Conservation (phyloP, 225 moss, liverwort and hornwort species). For the Climacium dendroides region DNA sequence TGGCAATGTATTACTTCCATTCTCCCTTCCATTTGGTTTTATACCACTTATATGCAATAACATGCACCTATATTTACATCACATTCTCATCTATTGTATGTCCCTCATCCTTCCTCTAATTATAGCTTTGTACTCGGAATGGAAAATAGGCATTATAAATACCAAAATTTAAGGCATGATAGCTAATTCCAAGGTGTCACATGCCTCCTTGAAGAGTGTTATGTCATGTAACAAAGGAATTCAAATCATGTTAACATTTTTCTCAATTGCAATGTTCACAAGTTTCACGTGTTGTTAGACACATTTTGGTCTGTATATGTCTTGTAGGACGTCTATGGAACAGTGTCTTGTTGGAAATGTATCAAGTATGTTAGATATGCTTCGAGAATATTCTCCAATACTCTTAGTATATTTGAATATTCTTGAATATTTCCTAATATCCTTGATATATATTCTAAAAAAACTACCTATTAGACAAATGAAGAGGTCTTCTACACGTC, state of each 20-base stretch:
- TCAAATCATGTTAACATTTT: not conserved
- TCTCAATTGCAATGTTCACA: not conserved
- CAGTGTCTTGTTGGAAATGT: rapidly evolving
- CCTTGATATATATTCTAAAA: not conserved
- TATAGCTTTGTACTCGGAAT: not conserved
- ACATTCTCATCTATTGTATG: not conserved
- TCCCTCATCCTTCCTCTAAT: not conserved
- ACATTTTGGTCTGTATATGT: not conserved
- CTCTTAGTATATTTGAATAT: not conserved
- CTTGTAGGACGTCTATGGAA: not conserved
- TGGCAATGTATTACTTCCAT: not conserved
- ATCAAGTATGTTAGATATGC: not conserved
- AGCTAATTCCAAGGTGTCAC: too few species aligned
- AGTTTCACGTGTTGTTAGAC: not conserved
- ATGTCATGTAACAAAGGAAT: not conserved
- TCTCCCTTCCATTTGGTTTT: not conserved
- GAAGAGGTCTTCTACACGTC: too few species aligned
- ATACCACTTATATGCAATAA: not conserved
- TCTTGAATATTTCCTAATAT: not conserved
- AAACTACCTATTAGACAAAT: not conserved
- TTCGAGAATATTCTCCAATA: not conserved
- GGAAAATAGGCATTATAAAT: not conserved
- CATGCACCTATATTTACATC: not conserved
- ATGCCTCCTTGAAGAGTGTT: not conserved
- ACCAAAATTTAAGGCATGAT: not conserved